Evolutionary conservation across 2,329 filamentous ascomycete genomes (phyloP).

Genomic region (Sporothrix luriei): DNA sequence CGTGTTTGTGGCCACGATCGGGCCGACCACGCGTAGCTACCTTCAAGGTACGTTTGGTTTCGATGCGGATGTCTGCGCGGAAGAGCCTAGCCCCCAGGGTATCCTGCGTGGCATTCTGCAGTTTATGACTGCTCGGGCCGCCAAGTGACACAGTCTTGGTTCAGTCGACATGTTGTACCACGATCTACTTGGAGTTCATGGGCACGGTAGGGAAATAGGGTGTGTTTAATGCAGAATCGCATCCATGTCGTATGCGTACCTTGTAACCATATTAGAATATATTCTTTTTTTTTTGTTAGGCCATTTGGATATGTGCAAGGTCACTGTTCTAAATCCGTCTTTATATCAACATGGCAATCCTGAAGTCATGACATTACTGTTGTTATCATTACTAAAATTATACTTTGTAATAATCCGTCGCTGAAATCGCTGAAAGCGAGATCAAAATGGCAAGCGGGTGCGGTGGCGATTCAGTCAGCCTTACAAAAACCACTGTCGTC

Average conservation of each 20-base stretch:
- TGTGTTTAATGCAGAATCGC: not conserved
- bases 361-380: not conserved
- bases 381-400: not conserved
- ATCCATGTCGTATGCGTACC: not conserved
- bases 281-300: not conserved
- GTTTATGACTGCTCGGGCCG: constrained; percentile 43
- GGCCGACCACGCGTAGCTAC: constrained; percentile 84
- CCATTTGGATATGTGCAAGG: too few relatives aligned
- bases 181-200: constrained; percentile 2
- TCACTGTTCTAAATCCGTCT: too few relatives aligned
- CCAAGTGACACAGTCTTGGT: not conserved
- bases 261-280: not conserved
- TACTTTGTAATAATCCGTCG: not conserved
- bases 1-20: constrained; percentile 81
- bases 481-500: not conserved
- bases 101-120: constrained; percentile 67
- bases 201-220: not conserved
- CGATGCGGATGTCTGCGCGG: constrained; percentile 77
- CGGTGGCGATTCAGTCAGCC: constrained; percentile 28
- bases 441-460: not conserved
- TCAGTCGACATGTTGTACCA: not conserved
- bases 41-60: constrained; percentile 66
- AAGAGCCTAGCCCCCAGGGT: constrained; percentile 79
- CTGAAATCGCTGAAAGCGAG: not conserved
- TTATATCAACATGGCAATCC: not conserved